Evolutionary conservation across 2,329 filamentous ascomycete genomes (phyloP), one percentile per base, ranked within the genome.

Genomic region (Sporothrix inflata): DNA sequence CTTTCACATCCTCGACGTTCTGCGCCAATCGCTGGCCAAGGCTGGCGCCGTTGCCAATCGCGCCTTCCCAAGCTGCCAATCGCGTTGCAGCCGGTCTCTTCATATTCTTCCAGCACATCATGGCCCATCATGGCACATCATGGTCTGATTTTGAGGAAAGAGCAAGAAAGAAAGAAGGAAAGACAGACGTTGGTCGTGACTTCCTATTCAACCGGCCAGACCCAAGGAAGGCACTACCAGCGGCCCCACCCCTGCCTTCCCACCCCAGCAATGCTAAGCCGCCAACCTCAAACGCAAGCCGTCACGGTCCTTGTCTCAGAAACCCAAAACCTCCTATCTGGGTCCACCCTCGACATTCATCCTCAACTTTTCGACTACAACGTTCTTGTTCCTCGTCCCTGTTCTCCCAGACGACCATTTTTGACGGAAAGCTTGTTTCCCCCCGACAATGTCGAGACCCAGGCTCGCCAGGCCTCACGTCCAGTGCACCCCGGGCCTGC

Each of bases 241-340:
- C 60, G 4, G 19, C 47, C 60, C 60, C 60, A 45, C 60, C 38
- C 30, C 2, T 65, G 38, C 38, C 60, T 27, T 65, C 38, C 38
- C 19, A 49, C 42, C 24, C n/a, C 27, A 38, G 8, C 21, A 42
- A 51, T 34, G 34, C 65, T 57, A 65, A 49, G 63, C 69, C 67
- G 63, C 53, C 38, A 66, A 75, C 75, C 75, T 77, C 74, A 76
- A 78, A 79, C 78, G 75, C 74, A 67, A 76, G 71, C 73, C 72
- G 78, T 79, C 77, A 78, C 76, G 78, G 74, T 73, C 74, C 72
- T 67, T 70, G 79, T 80, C 78, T 79, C 78, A 79, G 70, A 71
- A 40, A 42, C 66, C 21, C 60, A 65, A 65, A 65, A 45, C 60
- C n/a, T 65, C 60, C 60, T n/a, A 38, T 65, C 38, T 65, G 38